Conservation (phyloP, 768 basidiomycete species). For the Psilocybe cubensis region DNA sequence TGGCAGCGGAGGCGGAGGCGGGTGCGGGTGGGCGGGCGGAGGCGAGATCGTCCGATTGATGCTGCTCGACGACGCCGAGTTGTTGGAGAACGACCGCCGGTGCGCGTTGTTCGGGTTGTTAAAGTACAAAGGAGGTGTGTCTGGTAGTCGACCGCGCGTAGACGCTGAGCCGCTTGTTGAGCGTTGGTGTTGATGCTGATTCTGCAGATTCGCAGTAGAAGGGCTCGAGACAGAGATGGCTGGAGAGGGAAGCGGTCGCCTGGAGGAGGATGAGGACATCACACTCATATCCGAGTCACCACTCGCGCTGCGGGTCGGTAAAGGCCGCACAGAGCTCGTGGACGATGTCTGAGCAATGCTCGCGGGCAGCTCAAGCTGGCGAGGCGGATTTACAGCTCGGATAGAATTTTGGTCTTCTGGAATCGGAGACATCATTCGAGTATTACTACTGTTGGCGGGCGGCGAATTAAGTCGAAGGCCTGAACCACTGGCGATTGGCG, state of each 20-base stretch:
- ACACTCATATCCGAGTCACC: neutral
- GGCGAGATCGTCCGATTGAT: neutral
- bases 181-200: neutral
- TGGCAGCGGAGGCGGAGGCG: too few species aligned
- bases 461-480: neutral
- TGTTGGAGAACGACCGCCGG: conserved; percentile 3
- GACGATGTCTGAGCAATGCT: neutral
- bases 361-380: too few species aligned
- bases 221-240: neutral
- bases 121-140: neutral
- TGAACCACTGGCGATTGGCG: neutral
- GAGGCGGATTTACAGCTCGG: neutral
- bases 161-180: too few species aligned
- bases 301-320: conserved; percentile 8
- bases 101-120: neutral
- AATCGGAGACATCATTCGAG: conserved; percentile 5
- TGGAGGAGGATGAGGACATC: neutral
- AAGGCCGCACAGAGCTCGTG: neutral
- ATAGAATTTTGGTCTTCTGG: neutral
- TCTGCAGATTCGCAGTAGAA: neutral
- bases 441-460: neutral
- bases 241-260: conserved; percentile 1
- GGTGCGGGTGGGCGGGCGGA: too few species aligned
- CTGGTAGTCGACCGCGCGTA: neutral
- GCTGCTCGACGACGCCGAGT: neutral